Evolutionary conservation across 139 green algal genomes (phyloP), one percentile per base, ranked within the genome.

Genomic region (Picochlorum sp.): DNA sequence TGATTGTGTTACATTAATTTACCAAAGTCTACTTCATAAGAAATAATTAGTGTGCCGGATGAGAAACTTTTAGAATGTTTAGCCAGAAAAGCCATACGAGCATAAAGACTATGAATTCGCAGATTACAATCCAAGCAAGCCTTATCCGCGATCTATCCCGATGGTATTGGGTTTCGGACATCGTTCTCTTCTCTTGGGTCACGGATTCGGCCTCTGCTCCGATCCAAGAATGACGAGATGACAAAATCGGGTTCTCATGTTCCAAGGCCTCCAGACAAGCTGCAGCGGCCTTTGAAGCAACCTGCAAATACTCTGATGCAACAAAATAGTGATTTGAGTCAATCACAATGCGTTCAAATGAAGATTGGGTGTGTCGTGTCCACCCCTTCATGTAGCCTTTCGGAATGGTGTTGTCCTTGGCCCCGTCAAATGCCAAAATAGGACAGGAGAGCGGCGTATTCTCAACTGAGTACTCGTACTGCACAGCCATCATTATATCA

Each of bases 401-500:
- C 1, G 67, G 63, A 31, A 81, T 81, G 11, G 75, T 81, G n/a
- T 49, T 61, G 28, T 81, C 75, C 4, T 16, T 10, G 2, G 51
- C 6, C 18, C 75, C 75, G 6, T 81, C 70, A 57, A 81, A 74
- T 18, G 52, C 58, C 4, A 69, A 30, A 21, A 81, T 31, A 16
- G 74, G 74, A 15, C 74, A 21, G 1, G 67, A 57, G 13, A 59
- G 23, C 5, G 13, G 21, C 5, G 20, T 41, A 7, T 49, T 37
- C 13, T 4, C n/a, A 7, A 41, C 3, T 3, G 16, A 11, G 50
- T 66, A 57, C 1, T 16, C 31, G 67, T 82, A 82, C 38, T 74
- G 68, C 3, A 80, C 68, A 4, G 76, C 76, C 76, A 82, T 80
- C 14, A 71, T 67, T n/a, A 80, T 80, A 61, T 82, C 76, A 23